A percentile compares a stretch with the other conserved stretches of the same genome.
Evolutionary conservation across 441 rosid genomes (phyloP).

Genomic region (Viola pubescens): DNA sequence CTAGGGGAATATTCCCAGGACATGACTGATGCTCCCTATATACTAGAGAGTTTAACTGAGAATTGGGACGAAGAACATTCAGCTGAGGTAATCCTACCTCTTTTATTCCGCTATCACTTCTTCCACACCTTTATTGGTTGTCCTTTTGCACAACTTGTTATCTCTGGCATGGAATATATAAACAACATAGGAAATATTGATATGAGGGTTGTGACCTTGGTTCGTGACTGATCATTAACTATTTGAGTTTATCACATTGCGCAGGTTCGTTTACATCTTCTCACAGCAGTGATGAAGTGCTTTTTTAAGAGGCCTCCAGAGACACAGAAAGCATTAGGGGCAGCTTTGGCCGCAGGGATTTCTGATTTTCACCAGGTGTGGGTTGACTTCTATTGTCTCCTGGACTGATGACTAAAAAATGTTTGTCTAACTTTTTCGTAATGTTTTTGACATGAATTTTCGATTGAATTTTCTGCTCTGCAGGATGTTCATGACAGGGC

Average conservation of each 20-base stretch:
- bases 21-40: constrained; percentile 92
- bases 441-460: neutral
- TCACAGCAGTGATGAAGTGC: constrained; percentile 91
- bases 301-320: constrained; percentile 93
- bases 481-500: constrained; percentile 99
- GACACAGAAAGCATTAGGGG: constrained; percentile 86
- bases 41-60: constrained; percentile 74
- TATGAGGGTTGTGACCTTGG: neutral
- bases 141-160: neutral
- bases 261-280: constrained; percentile 94
- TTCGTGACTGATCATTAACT: constrained; percentile 14
- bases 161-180: neutral
- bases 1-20: constrained; percentile 96
- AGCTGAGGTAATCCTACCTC: constrained; percentile 48
- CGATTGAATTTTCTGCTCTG: constrained; percentile 5
- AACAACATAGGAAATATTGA: no score
- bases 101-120: no score
- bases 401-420: neutral
- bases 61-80: constrained; percentile 97
- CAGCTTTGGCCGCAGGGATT: constrained; percentile 83
- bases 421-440: neutral
- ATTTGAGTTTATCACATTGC: constrained; percentile 10
- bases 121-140: neutral
- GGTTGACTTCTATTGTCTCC: constrained; percentile 10
- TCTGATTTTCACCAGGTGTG: constrained; percentile 88